These are phyloP conservation scores for Epichloe hybrida DNA, from an alignment of 2,329 filamentous ascomycete genomes.

Conservation along the genomic window DNA sequence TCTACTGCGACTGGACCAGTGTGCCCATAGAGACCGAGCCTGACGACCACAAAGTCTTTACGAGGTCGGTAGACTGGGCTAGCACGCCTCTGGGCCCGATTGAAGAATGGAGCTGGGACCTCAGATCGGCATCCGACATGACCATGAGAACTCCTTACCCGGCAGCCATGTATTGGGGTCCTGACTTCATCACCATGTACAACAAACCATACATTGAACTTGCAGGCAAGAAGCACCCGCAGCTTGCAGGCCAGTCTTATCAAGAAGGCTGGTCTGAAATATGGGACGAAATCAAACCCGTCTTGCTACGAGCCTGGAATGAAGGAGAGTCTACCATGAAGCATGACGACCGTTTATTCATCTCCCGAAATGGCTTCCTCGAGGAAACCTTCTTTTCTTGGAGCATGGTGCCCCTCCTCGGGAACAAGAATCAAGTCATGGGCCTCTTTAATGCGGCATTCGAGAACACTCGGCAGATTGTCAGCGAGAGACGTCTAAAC, in stretches of 20 bases:
- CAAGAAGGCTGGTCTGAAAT: slow-evolving; percentile 55
- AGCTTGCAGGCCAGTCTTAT: slow-evolving; percentile 46
- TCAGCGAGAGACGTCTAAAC: slow-evolving; percentile 65
- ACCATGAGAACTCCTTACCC: slow-evolving; percentile 42
- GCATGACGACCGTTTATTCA: slow-evolving; percentile 63
- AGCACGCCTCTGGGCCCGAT: slow-evolving; percentile 33
- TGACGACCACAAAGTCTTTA: slow-evolving; percentile 21
- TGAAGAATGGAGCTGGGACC: slow-evolving; percentile 29
- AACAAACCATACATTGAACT: slow-evolving; percentile 53
- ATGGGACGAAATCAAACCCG: slow-evolving; percentile 54
- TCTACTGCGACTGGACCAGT: slow-evolving; percentile 5
- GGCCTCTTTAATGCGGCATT: slow-evolving; percentile 69
- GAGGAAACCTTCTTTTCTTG: slow-evolving; percentile 75
- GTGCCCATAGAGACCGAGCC: slow-evolving; percentile 1
- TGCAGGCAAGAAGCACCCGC: slow-evolving; percentile 51
- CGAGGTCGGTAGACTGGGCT: slow-evolving; percentile 31
- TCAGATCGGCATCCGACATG: slow-evolving; percentile 32
- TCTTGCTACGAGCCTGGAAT: slow-evolving; percentile 51
- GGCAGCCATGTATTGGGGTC: slow-evolving; percentile 49
- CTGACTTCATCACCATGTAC: slow-evolving; percentile 49
- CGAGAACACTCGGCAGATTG: slow-evolving; percentile 63
- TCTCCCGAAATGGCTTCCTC: slow-evolving; percentile 51
- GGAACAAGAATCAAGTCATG: slow-evolving; percentile 56
- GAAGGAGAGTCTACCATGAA: slow-evolving; percentile 71
- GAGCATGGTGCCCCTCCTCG: slow-evolving; percentile 66